A percentile compares a stretch with the other conserved stretches of the same genome.
Evolutionary conservation across 2,329 filamentous ascomycete genomes (phyloP).

Genomic region (Phialemoniopsis sp.): DNA sequence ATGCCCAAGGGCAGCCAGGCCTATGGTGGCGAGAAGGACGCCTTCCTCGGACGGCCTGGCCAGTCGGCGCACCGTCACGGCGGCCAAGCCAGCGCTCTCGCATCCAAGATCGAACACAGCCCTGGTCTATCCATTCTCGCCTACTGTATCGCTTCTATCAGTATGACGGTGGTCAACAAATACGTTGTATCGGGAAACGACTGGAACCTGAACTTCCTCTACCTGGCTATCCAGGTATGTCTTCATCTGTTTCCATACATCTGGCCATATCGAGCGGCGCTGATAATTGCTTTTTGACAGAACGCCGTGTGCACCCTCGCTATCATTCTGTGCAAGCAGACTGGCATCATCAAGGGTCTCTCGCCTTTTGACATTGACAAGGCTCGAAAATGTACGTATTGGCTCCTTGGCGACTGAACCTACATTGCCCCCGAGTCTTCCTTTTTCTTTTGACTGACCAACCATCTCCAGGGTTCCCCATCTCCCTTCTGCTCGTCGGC

Average conservation of each 20-base stretch:
- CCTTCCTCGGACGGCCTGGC: constrained; percentile 42
- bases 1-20: constrained; percentile 57
- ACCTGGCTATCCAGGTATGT: constrained; percentile 85
- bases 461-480: constrained; percentile 73
- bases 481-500: constrained; percentile 90
- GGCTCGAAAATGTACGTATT: constrained; percentile 78
- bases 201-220: constrained; percentile 97
- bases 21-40: constrained; percentile 48
- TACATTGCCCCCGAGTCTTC: background rate
- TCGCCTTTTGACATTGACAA: constrained; percentile 81
- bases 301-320: constrained; percentile 83
- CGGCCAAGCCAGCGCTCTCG: constrained; percentile 29
- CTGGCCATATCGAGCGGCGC: background rate
- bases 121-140: constrained; percentile 76
- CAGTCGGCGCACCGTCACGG: constrained; percentile 27
- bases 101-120: constrained; percentile 62
- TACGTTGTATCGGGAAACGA: constrained; percentile 87
- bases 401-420: background rate
- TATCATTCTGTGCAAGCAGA: constrained; percentile 77
- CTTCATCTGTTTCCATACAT: background rate
- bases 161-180: constrained; percentile 99
- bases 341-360: constrained; percentile 77
- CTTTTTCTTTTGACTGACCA: constrained; percentile 5
- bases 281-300: constrained; percentile 39
- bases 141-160: constrained; percentile 94